Evolutionary conservation across 2,329 filamentous ascomycete species (phyloP).

Genomic region (Lachnellula hyalina): DNA sequence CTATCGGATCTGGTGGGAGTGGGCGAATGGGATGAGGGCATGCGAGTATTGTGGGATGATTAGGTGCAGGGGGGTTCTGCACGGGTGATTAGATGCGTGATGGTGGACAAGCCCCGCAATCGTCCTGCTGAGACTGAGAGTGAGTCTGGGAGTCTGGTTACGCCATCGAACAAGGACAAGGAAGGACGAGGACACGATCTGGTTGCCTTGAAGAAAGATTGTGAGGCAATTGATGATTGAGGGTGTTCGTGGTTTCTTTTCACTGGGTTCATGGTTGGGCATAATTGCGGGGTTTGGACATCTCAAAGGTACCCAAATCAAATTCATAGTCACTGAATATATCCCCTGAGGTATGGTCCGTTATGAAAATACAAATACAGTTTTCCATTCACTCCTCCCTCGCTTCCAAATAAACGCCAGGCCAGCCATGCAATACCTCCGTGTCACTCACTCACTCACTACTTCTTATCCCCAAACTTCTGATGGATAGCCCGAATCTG

Average conservation of each 20-base stretch:
- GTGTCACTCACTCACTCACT: neutral
- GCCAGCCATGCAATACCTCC: neutral
- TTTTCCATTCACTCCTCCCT: neutral
- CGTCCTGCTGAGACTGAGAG: too few relatives aligned
- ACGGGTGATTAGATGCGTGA: neutral
- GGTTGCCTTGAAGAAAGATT: too few relatives aligned
- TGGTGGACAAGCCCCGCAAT: neutral
- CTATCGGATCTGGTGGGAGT: neutral
- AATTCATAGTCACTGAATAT: too few relatives aligned
- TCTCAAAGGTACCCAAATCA: too few relatives aligned
- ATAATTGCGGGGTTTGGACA: too few relatives aligned
- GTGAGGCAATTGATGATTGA: too few relatives aligned
- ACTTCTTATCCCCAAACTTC: conserved; percentile 40
- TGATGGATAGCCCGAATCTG: conserved; percentile 69
- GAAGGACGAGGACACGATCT: too few relatives aligned
- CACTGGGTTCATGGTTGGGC: too few relatives aligned
- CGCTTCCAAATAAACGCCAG: neutral
- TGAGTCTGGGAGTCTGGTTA: too few relatives aligned
- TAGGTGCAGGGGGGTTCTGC: neutral
- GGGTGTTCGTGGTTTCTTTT: too few relatives aligned
- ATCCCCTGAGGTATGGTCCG: too few relatives aligned
- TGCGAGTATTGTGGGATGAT: neutral
- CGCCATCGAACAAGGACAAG: too few relatives aligned
- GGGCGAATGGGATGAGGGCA: neutral
- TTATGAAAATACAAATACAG: neutral